These are phyloP conservation scores for Leishmania guyanensis DNA, from an alignment of 208 protist species.

Conservation along the genomic window DNA sequence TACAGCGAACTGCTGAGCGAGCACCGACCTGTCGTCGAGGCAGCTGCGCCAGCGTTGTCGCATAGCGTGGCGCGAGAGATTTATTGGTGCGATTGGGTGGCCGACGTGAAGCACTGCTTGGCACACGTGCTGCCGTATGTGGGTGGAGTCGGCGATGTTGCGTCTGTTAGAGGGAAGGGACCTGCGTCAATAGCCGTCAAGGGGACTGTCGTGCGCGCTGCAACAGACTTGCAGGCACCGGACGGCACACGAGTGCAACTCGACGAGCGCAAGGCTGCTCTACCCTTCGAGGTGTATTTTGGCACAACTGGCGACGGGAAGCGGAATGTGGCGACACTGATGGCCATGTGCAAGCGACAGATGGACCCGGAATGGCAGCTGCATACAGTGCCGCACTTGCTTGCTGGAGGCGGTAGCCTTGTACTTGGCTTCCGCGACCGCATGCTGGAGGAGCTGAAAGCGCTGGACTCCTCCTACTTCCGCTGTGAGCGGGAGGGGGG, in stretches of 20 bases:
- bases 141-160: not conserved
- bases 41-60: conserved; percentile 16
- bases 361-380: conserved; percentile 83
- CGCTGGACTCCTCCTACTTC: conserved; percentile 77
- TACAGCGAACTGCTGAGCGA: conserved; percentile 32
- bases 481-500: conserved; percentile 65
- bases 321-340: conserved; percentile 47
- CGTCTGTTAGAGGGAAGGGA: not conserved
- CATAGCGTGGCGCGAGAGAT: conserved; percentile 10
- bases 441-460: conserved; percentile 59
- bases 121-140: conserved; percentile 19
- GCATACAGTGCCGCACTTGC: conserved; percentile 67
- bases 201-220: not conserved
- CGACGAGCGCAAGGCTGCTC: conserved; percentile 20
- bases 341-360: conserved; percentile 46
- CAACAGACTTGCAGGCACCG: conserved; percentile 22
- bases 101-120: conserved; percentile 43
- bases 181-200: not conserved
- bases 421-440: conserved; percentile 58
- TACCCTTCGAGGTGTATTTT: conserved; percentile 74
- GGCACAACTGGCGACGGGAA: conserved; percentile 10
- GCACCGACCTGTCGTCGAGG: conserved; percentile 26
- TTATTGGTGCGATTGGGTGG: conserved; percentile 32
- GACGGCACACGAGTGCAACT: conserved; percentile 27
- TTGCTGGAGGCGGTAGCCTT: conserved; percentile 52